Evolutionary conservation across 768 basidiomycete species (phyloP).

Genomic region (Auricularia sp.): DNA sequence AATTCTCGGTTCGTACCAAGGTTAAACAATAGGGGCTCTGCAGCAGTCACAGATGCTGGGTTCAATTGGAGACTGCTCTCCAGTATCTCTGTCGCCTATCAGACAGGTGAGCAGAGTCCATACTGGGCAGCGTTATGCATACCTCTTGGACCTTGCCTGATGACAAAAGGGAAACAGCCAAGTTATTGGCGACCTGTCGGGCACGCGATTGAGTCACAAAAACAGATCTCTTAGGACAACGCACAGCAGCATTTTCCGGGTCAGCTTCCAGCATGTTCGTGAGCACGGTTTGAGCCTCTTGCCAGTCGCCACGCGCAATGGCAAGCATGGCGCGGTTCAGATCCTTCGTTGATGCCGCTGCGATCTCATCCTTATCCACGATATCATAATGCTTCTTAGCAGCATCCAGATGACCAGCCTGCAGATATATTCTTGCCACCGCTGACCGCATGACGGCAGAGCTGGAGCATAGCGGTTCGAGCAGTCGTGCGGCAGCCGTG

Average conservation of each 20-base stretch:
- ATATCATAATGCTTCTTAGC: conserved; percentile 51
- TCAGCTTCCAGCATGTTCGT: conserved; percentile 38
- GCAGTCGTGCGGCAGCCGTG: conserved; percentile 53
- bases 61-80: conserved; percentile 53
- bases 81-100: conserved; percentile 58
- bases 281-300: conserved; percentile 37
- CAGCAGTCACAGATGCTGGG: conserved; percentile 61
- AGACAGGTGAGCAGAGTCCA: background rate
- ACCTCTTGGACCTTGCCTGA: conserved; percentile 70
- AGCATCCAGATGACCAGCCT: conserved; percentile 52
- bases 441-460: conserved; percentile 57
- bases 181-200: conserved; percentile 61
- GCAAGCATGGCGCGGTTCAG: conserved; percentile 64
- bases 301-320: conserved; percentile 65
- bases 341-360: conserved; percentile 34
- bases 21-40: conserved; percentile 80
- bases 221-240: conserved; percentile 12
- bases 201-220: background rate
- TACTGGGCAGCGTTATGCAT: conserved; percentile 8
- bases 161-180: conserved; percentile 59
- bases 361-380: conserved; percentile 36
- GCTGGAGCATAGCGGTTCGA: conserved; percentile 53
- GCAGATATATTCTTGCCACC: conserved; percentile 64
- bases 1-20: conserved; percentile 39
- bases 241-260: conserved; percentile 49